These are phyloP conservation scores for Coemansia asiatica DNA, from an alignment of 192 early-diverging fungal species.

Conservation along the genomic window DNA sequence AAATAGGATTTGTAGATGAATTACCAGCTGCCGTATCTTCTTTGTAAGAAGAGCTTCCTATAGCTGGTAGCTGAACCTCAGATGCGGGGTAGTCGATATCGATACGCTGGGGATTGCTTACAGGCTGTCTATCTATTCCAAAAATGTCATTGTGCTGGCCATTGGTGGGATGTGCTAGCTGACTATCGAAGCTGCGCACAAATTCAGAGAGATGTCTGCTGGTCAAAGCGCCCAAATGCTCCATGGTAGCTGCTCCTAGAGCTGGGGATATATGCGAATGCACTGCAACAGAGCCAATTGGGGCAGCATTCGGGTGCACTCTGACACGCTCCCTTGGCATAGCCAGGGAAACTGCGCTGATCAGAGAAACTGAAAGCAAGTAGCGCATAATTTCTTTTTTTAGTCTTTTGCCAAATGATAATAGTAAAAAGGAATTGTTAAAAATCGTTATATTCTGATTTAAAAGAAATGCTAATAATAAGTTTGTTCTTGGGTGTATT, in stretches of 20 bases:
- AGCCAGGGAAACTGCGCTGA: neutral
- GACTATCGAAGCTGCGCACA: neutral
- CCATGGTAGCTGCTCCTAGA: neutral
- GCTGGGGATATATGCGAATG: neutral
- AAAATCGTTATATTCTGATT: too few species aligned
- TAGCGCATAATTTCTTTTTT: neutral
- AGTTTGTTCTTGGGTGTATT: too few species aligned
- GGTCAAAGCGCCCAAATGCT: neutral
- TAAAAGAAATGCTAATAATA: too few species aligned
- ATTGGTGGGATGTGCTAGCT: neutral
- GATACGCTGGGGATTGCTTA: neutral
- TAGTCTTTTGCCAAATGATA: too few species aligned
- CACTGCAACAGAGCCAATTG: neutral
- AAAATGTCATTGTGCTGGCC: neutral
- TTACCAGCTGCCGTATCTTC: neutral
- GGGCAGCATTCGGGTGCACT: neutral
- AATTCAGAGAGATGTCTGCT: neutral
- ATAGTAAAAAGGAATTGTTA: too few species aligned
- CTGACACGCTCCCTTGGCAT: slow-evolving; percentile 10
- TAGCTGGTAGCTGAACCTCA: neutral
- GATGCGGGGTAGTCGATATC: slow-evolving; percentile 6
- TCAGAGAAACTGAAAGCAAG: slow-evolving; percentile 5
- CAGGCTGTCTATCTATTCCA: neutral
- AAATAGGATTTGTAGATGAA: neutral
- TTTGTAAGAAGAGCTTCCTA: neutral